Evolutionary conservation across 2,329 filamentous ascomycete species (phyloP).

Genomic region (Orbilia oligospora): DNA sequence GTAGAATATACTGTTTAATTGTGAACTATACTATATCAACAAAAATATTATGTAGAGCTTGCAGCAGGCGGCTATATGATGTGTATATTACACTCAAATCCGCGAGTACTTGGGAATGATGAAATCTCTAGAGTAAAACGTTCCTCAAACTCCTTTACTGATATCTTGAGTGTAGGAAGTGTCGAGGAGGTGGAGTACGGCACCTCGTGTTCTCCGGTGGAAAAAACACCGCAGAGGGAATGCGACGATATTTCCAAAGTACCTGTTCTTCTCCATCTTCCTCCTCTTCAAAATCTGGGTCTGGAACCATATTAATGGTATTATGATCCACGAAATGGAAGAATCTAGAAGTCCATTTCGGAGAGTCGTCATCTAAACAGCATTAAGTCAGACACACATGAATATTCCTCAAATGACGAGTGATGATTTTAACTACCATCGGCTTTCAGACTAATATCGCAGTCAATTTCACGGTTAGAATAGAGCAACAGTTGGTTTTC

Average conservation of each 20-base stretch:
- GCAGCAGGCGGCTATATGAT: too few species aligned
- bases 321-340: conserved; percentile 13
- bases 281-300: neutral
- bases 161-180: neutral
- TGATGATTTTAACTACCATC: neutral
- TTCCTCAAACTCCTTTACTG: neutral
- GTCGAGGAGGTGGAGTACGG: neutral
- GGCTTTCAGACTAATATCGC: neutral
- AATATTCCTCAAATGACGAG: neutral
- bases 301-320: conserved; percentile 26
- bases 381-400: neutral
- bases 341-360: conserved; percentile 1
- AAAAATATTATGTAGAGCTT: too few species aligned
- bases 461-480: neutral
- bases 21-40: too few species aligned
- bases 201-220: conserved; percentile 16
- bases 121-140: too few species aligned
- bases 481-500: conserved; percentile 3
- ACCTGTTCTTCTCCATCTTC: neutral
- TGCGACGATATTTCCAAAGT: conserved; percentile 22
- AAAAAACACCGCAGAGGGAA: conserved; percentile 9
- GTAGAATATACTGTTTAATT: too few species aligned
- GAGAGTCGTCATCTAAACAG: neutral
- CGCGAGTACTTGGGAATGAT: too few species aligned
- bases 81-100: too few species aligned